These are phyloP conservation scores for Volvox reticuliferus DNA, from an alignment of 139 green algal species.

Conservation along the genomic window DNA sequence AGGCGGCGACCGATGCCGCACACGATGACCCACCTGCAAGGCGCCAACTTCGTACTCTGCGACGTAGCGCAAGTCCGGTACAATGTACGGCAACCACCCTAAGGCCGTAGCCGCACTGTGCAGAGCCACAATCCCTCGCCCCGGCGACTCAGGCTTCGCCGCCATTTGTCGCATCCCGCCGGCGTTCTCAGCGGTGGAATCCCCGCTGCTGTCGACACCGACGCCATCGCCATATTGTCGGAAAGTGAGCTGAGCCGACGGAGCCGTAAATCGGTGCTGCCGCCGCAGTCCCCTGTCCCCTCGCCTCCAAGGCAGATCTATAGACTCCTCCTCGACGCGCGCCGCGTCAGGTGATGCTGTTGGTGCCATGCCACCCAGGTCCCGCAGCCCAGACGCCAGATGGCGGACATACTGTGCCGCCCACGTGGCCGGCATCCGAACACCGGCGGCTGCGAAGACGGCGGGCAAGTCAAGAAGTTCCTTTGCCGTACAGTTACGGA, in stretches of 20 bases:
- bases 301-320: neutral
- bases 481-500: neutral
- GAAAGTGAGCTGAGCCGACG: neutral
- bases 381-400: neutral
- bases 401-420: neutral
- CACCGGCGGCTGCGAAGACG: neutral
- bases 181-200: neutral
- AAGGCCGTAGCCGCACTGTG: neutral
- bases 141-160: neutral
- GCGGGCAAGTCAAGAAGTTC: neutral
- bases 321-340: neutral
- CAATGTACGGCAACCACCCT: neutral
- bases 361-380: neutral
- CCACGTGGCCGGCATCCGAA: neutral
- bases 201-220: neutral
- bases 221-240: neutral
- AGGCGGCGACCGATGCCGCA: neutral
- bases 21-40: neutral
- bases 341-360: neutral
- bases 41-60: neutral
- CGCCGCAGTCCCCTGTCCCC: neutral
- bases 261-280: neutral
- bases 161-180: neutral
- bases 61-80: constrained; percentile 3
- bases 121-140: neutral